phyloP scores from a whole-genome alignment of 2,329 filamentous ascomycete genomes.

The Talaromyces sp. region DNA sequence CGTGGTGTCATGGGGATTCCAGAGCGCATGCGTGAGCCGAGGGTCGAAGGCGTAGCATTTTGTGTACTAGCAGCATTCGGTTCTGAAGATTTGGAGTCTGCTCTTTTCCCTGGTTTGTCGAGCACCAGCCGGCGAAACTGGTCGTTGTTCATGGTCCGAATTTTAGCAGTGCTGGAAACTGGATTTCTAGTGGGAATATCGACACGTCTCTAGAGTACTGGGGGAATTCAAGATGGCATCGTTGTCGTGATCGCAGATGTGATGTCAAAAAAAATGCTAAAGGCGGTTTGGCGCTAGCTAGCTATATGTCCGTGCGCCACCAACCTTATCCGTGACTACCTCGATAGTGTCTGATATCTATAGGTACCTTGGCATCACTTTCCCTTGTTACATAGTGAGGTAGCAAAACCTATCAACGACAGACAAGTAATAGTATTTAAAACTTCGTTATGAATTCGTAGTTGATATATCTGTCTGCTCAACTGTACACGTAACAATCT shows the following conservation, averaged over 20 bases:
- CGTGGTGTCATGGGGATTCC: slow-evolving; percentile 96
- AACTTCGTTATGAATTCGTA: neutral
- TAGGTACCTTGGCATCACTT: no score
- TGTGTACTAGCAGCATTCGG: neutral
- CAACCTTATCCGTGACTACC: neutral
- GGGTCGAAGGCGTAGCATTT: slow-evolving; percentile 22
- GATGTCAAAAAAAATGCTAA: neutral
- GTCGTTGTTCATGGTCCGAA: slow-evolving; percentile 76
- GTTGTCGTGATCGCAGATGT: neutral
- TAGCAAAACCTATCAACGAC: no score
- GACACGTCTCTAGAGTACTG: neutral
- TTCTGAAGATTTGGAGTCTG: neutral
- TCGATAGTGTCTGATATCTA: neutral
- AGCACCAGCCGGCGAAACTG: slow-evolving; percentile 82
- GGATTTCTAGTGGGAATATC: neutral
- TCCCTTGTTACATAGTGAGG: no score
- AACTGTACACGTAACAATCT: neutral
- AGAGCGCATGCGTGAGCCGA: slow-evolving; percentile 70
- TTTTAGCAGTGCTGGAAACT: neutral
- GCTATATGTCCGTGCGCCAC: neutral
- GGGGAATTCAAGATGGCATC: neutral
- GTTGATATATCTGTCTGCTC: neutral
- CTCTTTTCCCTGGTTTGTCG: slow-evolving; percentile 37
- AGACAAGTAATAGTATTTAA: neutral
- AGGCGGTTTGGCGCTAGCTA: neutral